Conservation (phyloP, 257 asterid genomes). For the Plantago elongata region DNA sequence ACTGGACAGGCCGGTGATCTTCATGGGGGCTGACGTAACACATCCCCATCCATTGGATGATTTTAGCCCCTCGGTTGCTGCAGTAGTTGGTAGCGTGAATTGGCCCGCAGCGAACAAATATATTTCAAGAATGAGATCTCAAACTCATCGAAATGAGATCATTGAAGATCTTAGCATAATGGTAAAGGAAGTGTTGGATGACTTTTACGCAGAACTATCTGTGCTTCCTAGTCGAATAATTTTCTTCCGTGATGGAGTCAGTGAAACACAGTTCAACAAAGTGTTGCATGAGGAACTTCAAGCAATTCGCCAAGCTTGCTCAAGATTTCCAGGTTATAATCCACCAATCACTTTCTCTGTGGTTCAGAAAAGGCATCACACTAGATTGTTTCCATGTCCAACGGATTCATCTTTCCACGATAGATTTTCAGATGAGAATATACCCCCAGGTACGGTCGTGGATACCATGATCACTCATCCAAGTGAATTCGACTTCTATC, state of each 20-base stretch:
- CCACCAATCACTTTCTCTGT: constrained; percentile 84
- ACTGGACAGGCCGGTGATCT: constrained; percentile 63
- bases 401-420: constrained; percentile 26
- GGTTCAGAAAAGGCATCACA: constrained; percentile 92
- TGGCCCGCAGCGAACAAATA: constrained; percentile 95
- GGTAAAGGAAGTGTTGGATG: constrained; percentile 71
- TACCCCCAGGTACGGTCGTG: constrained; percentile 92
- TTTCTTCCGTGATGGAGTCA: constrained; percentile 94
- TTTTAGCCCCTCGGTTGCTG: constrained; percentile 85
- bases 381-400: constrained; percentile 62
- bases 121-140: constrained; percentile 83
- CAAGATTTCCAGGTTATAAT: constrained; percentile 50
- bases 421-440: constrained; percentile 45
- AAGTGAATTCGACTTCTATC: constrained; percentile 77
- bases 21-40: constrained; percentile 97
- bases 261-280: constrained; percentile 82
- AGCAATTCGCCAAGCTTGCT: constrained; percentile 56
- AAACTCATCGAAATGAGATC: constrained; percentile 84
- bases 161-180: constrained; percentile 64
- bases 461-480: constrained; percentile 85
- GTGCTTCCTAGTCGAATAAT: constrained; percentile 63
- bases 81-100: constrained; percentile 87
- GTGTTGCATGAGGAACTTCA: constrained; percentile 59
- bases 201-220: constrained; percentile 48
- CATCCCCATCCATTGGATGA: constrained; percentile 96